Evolutionary conservation across 2,329 filamentous ascomycete genomes (phyloP).

Genomic region (Talaromyces sp.): DNA sequence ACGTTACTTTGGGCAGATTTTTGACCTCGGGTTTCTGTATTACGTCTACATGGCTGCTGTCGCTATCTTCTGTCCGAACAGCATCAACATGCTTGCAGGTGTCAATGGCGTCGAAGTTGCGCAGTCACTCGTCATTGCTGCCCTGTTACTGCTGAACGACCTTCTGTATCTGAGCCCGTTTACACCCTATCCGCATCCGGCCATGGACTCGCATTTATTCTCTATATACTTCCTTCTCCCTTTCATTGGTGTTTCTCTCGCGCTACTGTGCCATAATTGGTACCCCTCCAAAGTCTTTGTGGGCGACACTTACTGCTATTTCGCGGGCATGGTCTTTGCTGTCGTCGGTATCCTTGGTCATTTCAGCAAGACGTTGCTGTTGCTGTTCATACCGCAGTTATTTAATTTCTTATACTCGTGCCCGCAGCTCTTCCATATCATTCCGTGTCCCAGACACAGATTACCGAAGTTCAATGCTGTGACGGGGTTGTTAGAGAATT

Average conservation of each 20-base stretch:
- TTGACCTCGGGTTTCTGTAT: conserved; percentile 80
- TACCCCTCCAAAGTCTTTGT: conserved; percentile 94
- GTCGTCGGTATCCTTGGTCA: conserved; percentile 95
- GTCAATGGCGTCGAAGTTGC: conserved; percentile 97
- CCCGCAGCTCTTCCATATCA: conserved; percentile 83
- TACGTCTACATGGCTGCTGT: conserved; percentile 96
- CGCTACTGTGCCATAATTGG: conserved; percentile 88
- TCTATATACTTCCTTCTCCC: conserved; percentile 91
- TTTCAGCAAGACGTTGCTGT: conserved; percentile 92
- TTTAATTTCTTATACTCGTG: conserved; percentile 95
- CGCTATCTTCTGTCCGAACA: conserved; percentile 96
- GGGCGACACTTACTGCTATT: conserved; percentile 98
- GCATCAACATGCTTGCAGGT: conserved; percentile 99
- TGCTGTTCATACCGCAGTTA: conserved; percentile 87
- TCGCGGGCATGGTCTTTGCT: conserved; percentile 97
- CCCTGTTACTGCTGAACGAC: conserved; percentile 82
- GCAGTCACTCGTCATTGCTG: conserved; percentile 86
- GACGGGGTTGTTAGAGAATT: conserved; percentile 81
- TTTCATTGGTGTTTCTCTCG: conserved; percentile 86
- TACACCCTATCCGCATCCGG: conserved; percentile 81
- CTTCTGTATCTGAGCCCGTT: conserved; percentile 72
- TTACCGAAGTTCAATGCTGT: conserved; percentile 83
- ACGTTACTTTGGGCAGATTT: conserved; percentile 75
- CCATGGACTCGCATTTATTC: conserved; percentile 92
- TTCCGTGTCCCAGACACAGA: conserved; percentile 90